Evolutionary conservation across 2,329 filamentous ascomycete species (phyloP).

Genomic region (Teratosphaeria zuluensis): DNA sequence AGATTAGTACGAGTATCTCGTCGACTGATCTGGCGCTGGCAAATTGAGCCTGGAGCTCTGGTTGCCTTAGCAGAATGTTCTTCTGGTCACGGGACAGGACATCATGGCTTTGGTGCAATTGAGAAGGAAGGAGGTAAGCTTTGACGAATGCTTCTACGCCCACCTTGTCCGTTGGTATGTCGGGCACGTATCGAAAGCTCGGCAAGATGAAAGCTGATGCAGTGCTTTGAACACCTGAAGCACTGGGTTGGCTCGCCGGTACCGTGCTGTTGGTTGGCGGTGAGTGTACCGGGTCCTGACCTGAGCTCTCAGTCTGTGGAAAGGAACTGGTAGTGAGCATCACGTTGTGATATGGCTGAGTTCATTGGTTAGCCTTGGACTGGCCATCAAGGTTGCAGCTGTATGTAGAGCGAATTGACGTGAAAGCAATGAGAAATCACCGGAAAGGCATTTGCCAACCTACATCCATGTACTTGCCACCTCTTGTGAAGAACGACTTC

Average conservation of each 20-base stretch:
- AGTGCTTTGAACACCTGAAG: conserved; percentile 2
- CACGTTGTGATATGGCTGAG: conserved; percentile 73
- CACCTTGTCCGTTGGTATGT: conserved; percentile 54
- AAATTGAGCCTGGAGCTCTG: conserved; percentile 39
- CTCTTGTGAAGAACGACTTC: conserved; percentile 43
- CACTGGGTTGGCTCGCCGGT: not conserved
- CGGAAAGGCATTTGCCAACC: conserved; percentile 15
- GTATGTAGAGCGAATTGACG: not conserved
- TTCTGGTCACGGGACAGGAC: conserved; percentile 45
- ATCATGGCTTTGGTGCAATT: conserved; percentile 53
- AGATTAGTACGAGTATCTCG: conserved; percentile 72
- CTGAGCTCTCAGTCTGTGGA: conserved; percentile 35
- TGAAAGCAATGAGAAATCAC: not conserved
- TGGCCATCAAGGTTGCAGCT: conserved; percentile 1
- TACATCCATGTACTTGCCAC: conserved; percentile 38
- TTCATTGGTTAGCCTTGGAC: not conserved
- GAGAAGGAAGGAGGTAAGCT: conserved; percentile 55
- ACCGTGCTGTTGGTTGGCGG: not conserved
- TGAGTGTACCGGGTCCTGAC: not conserved
- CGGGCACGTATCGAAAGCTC: conserved; percentile 69
- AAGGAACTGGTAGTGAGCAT: conserved; percentile 71
- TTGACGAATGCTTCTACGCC: conserved; percentile 48
- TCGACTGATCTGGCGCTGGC: conserved; percentile 50
- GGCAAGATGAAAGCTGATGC: conserved; percentile 70
- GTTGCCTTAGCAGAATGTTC: conserved; percentile 35